Evolutionary conservation across 2,329 filamentous ascomycete species (phyloP), one percentile per base, ranked within the genome.

Genomic region (Ciborinia camelliae): DNA sequence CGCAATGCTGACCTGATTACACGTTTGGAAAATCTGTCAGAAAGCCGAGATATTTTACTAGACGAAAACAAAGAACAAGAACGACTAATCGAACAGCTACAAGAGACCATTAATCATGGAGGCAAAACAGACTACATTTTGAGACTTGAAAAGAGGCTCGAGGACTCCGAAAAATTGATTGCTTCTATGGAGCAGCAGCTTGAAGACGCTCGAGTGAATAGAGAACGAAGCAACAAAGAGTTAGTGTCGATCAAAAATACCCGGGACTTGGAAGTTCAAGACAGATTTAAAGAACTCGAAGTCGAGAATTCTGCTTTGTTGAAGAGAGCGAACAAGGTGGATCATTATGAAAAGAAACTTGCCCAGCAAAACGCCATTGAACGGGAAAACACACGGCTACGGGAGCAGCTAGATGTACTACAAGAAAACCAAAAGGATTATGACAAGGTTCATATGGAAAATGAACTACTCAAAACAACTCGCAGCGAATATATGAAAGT

Each of bases 131-230:
- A 82, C 63, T 77, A 81, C 58, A 81, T 86, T 68, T 79, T 79
- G 76, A 76, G 81, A 66, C 77, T 89, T 70, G 80, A 87, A 69
- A 77, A 79, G 51, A 82, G 83, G 69, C 78, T 88, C 30, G 83
- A 84, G 48, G 86, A 91, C 70, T 86, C 90, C 71, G 87, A 91
- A 74, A 82, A 88, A 65, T 80, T 91, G 58, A 92, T 93, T 72
- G 86, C 86, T 47, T 83, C 81, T 30, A 84, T 91, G 70, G 90
- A 93, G 74, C 82, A 83, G 26, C 84, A 90, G 70, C 77, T 88
- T 14, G 84, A 89, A 64, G 79, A 82, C 39, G 76, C 82, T 67
- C 77, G 78, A 23, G 73, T 78, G 20, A 74, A 77, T 3, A 73
- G 78, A 69, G 78, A 79, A 51, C 78, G 76, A 35, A 73, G 84